These are phyloP conservation scores for Alloteropsis semialata DNA, from an alignment of 176 grass and related monocot species.

Conservation along the genomic window DNA sequence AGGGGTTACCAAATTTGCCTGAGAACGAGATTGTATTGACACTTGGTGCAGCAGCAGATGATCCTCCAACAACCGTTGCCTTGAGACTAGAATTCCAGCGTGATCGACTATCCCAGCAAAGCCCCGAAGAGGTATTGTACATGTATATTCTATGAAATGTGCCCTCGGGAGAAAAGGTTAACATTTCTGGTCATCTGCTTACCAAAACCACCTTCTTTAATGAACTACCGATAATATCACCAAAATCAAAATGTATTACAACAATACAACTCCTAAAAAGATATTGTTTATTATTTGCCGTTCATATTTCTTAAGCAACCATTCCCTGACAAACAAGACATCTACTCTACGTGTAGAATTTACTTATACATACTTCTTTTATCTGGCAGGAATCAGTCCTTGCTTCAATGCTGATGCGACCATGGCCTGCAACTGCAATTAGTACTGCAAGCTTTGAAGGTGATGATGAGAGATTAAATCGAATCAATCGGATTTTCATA, in stretches of 20 bases:
- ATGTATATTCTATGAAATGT: slow-evolving; percentile 3
- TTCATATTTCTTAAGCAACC: not conserved
- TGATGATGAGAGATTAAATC: slow-evolving; percentile 33
- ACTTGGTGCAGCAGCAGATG: slow-evolving; percentile 19
- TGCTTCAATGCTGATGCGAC: slow-evolving; percentile 58
- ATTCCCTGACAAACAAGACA: slow-evolving; percentile 1
- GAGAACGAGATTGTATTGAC: slow-evolving; percentile 39
- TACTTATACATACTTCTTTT: slow-evolving; percentile 14
- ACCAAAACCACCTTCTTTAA: not conserved
- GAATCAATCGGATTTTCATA: slow-evolving; percentile 49
- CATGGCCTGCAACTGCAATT: slow-evolving; percentile 48
- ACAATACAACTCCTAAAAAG: not conserved
- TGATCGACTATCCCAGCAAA: slow-evolving; percentile 52
- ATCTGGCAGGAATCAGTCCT: slow-evolving; percentile 54
- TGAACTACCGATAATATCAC: not conserved
- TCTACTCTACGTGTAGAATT: not conserved
- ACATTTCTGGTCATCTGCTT: not conserved
- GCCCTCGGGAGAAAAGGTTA: not conserved
- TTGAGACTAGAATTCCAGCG: slow-evolving; percentile 56
- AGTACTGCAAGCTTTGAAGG: slow-evolving; percentile 39
- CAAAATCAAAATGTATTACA: not conserved
- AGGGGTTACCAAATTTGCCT: slow-evolving; percentile 61
- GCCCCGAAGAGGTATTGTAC: slow-evolving; percentile 54
- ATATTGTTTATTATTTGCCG: not conserved
- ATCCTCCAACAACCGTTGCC: slow-evolving; percentile 53